A percentile compares a stretch with the other conserved stretches of the same genome.
Conservation (phyloP, 164 flowering plant species). For the Hamamelis virginiana region DNA sequence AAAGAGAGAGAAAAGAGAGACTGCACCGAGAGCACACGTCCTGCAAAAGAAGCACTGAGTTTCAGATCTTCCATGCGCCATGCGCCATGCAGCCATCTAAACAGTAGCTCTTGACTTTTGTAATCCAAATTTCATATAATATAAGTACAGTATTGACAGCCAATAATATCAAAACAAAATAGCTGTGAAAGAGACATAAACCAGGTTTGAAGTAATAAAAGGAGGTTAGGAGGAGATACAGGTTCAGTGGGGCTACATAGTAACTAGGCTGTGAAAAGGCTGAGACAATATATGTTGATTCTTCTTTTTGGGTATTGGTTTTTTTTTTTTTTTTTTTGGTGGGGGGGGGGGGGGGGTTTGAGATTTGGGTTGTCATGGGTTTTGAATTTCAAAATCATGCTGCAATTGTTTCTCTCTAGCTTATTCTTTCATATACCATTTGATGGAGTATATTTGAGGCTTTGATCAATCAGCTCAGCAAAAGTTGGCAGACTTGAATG, state of each 20-base stretch:
- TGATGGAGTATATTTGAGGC: not conserved
- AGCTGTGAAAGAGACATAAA: not conserved
- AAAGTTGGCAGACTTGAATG: constrained; percentile 60
- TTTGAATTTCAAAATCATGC: not conserved
- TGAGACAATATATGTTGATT: constrained; percentile 4
- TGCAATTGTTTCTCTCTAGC: not conserved
- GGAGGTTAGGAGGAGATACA: not conserved
- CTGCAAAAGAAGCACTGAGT: constrained; percentile 13
- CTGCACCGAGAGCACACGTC: not conserved
- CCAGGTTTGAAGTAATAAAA: not conserved
- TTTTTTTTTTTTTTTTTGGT: not conserved
- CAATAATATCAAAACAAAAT: not conserved
- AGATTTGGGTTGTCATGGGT: constrained; percentile 2
- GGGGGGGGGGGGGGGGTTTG: not conserved
- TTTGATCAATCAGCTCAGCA: constrained; percentile 24
- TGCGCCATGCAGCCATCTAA: constrained; percentile 3
- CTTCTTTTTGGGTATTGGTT: not conserved
- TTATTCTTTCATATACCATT: not conserved
- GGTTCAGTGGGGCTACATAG: not conserved
- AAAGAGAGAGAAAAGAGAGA: not conserved
- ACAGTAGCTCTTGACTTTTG: constrained; percentile 11
- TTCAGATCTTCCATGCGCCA: constrained; percentile 7
- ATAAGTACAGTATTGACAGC: not conserved
- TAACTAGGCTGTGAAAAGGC: constrained; percentile 15
- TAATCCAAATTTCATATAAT: not conserved